Conservation (phyloP, 805 yeast species). For the Yamadazyma phyllophila region DNA sequence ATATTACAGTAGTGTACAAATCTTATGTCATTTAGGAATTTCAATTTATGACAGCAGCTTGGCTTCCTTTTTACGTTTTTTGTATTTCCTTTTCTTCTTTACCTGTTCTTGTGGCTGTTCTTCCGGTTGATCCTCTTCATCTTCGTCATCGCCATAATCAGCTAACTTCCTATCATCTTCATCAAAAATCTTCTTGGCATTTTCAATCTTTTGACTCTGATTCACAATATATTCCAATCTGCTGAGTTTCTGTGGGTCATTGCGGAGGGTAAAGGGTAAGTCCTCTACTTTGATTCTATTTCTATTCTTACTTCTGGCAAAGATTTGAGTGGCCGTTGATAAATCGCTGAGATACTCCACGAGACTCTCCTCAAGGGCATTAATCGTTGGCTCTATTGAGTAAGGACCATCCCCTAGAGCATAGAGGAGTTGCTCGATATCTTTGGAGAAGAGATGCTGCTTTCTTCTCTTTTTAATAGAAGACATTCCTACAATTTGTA, state of each 20-base stretch:
- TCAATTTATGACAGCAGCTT: neutral
- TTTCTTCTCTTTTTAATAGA: conserved; percentile 21
- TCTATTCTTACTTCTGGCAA: conserved; percentile 38
- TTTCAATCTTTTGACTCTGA: conserved; percentile 34
- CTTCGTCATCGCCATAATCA: conserved; percentile 9
- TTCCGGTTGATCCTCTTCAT: conserved; percentile 7
- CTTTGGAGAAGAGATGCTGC: conserved; percentile 39
- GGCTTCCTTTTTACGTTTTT: conserved; percentile 8
- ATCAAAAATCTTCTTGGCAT: conserved; percentile 42
- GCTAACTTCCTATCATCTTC: conserved; percentile 23
- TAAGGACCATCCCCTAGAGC: conserved; percentile 44
- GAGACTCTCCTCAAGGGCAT: conserved; percentile 38
- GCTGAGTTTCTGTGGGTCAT: conserved; percentile 43
- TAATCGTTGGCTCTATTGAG: conserved; percentile 36
- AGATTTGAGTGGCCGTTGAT: conserved; percentile 29
- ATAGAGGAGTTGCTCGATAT: conserved; percentile 40
- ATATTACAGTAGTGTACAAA: neutral
- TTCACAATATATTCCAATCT: conserved; percentile 40
- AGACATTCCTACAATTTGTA: conserved; percentile 2
- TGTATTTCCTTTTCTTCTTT: conserved; percentile 6
- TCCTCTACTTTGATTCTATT: conserved; percentile 41
- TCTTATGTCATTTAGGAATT: too few species aligned
- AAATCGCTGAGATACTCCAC: conserved; percentile 36
- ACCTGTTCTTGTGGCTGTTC: conserved; percentile 6
- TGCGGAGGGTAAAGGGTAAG: conserved; percentile 38